phyloP scores from a whole-genome alignment of 768 basidiomycete species.

The Suillus luteus region DNA sequence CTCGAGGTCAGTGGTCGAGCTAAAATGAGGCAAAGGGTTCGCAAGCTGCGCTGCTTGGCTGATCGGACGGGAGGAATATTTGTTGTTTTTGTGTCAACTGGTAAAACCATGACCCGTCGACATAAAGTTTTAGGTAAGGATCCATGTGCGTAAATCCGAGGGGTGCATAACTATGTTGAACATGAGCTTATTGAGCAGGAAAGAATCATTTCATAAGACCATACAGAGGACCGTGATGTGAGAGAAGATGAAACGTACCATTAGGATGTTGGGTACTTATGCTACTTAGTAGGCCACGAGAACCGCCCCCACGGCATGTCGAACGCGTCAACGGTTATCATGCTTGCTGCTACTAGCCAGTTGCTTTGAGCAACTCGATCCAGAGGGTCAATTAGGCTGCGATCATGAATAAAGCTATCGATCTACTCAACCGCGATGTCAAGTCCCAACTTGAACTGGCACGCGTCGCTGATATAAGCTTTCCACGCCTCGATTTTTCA shows the following conservation, averaged over 20 bases:
- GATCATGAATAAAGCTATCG: background rate
- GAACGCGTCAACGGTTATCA: background rate
- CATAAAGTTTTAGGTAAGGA: too few species aligned
- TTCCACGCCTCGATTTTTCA: constrained; percentile 37
- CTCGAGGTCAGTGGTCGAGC: too few species aligned
- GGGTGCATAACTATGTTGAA: background rate
- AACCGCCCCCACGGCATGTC: background rate
- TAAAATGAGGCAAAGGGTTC: background rate
- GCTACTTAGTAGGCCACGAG: background rate
- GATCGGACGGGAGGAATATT: background rate
- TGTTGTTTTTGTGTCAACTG: too few species aligned
- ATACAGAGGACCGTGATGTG: background rate
- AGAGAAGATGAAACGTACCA: background rate
- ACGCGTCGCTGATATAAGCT: constrained; percentile 33
- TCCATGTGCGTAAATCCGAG: background rate
- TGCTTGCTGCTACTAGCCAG: background rate
- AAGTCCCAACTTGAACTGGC: too few species aligned
- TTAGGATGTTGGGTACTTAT: background rate
- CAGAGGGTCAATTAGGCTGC: background rate
- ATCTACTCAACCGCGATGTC: background rate
- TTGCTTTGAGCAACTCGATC: background rate
- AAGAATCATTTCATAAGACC: background rate
- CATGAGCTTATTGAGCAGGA: background rate
- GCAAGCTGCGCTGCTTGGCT: background rate
- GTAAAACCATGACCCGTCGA: background rate